Evolutionary conservation across 345 rosid species (phyloP), one percentile per base, ranked within the genome.

Genomic region (Rhizophora apiculata): DNA sequence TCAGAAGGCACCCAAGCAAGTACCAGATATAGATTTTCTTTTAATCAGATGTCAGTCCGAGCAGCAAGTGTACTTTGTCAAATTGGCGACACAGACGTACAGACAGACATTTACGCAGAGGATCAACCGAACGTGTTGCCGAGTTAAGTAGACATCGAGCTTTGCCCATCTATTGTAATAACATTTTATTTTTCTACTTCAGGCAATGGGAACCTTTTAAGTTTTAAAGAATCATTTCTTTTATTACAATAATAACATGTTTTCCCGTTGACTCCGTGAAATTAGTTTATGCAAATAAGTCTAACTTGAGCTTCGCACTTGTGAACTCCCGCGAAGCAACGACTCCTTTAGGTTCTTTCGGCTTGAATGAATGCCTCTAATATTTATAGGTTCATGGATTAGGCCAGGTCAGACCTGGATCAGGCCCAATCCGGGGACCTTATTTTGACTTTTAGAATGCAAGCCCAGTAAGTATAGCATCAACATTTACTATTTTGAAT

Each of bases 141-240:
- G 27, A 19, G 54, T 60, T 64, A 71, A 65, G 53, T 11, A 75
- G 74, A 68, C 71, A 3, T 68, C 74, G 53, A 30, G 69, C 67
- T 62, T 66, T 66, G 56, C n/a, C 26, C 49, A 21, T 13, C 8
- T 71, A 21, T 1, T 37, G 43, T 13, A 37, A 37, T 37, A 1
- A 37, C 11, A 8, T 8, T 37, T 8, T 8, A 2, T 8, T 9
- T 5, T 57, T 58, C 11, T 16, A 3, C 11, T 2, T 37, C 29
- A 24, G 63, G 54, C 76, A 71, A 71, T 22, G 43, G 61, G 76
- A 71, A 74, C 74, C 74, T 68, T 73, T 37, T 27, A 58, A 59
- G 72, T 71, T 73, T 31, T 27, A 58, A 59, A 70, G 68, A 65
- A 65, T 68, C 60, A 60, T 62, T 65, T 48, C 56, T 57, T 6